These are phyloP conservation scores for Rhizopus stolonifer DNA, from an alignment of 371 early-diverging fungal genomes.

Conservation along the genomic window DNA sequence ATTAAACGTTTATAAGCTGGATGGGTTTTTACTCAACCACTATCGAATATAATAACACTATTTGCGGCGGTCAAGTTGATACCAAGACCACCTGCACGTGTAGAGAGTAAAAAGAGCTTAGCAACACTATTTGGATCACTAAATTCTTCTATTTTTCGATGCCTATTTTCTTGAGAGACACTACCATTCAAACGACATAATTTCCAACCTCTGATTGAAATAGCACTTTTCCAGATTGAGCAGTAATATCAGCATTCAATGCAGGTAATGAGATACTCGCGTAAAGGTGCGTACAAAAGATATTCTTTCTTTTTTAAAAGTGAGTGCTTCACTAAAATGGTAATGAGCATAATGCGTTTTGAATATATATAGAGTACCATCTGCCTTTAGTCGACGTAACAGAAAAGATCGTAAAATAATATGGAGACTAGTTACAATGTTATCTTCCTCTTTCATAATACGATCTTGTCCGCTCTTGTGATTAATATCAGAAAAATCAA, in stretches of 20 bases:
- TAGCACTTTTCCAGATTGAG: constrained; percentile 83
- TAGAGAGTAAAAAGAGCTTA: constrained; percentile 93
- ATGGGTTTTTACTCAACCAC: constrained; percentile 74
- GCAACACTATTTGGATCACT: constrained; percentile 49
- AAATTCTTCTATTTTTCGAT: constrained; percentile 69
- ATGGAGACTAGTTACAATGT: constrained; percentile 86
- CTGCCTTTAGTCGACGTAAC: constrained; percentile 93
- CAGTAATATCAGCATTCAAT: constrained; percentile 57
- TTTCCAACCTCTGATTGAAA: constrained; percentile 73
- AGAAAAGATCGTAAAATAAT: constrained; percentile 92
- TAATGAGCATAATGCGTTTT: background rate
- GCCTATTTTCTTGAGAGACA: constrained; percentile 77
- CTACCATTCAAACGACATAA: constrained; percentile 94
- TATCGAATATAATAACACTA: constrained; percentile 91
- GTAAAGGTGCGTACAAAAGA: constrained; percentile 80
- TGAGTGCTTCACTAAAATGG: constrained; percentile 70
- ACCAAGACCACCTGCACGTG: constrained; percentile 98
- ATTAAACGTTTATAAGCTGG: background rate
- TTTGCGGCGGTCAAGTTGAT: constrained; percentile 95
- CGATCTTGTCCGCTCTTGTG: constrained; percentile 66
- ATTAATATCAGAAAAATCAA: constrained; percentile 78
- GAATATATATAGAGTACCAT: constrained; percentile 51
- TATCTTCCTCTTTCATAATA: constrained; percentile 68
- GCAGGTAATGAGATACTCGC: constrained; percentile 64
- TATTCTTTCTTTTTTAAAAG: constrained; percentile 92